Evolutionary conservation across 148 eudicot species (phyloP), one percentile per base, ranked within the genome.

Genomic region (Silene conica): DNA sequence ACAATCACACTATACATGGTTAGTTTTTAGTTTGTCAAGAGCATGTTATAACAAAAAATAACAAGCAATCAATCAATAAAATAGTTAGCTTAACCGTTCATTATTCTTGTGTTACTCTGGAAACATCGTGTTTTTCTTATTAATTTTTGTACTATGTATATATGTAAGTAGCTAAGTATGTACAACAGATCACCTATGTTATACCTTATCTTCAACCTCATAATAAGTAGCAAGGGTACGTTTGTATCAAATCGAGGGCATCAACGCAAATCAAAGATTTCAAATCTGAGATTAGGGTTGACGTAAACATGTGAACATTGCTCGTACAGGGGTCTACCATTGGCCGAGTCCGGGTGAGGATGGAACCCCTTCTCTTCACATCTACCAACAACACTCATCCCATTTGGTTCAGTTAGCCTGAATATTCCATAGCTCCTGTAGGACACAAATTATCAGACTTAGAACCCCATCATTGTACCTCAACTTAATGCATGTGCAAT

Each of bases 311-410:
- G 86, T 70, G 89, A 84, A 82, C 93, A 91, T 54, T 87, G 80
- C 80, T 83, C 89, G n/a, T 87, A 91, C 57, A 89, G 61, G 71
- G 90, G 82, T 73, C 76, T 83, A 69, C 89, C 92, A 55, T 89
- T 85, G 15, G 41, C 69, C 7, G 86, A 77, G 77, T 89, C 90
- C 23, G n/a, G 48, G 72, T 91, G 92, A 54, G 74, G 79, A 74
- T 91, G 97, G 73, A 86, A 86, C 43, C 90, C 97, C 28, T 46
- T 73, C 82, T 89, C 87, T 65, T 74, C 73, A 77, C 97, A 91
- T 54, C 86, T 84, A 81, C 74, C 79, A 8, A 91, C 76, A 25
- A 87, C 67, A 22, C 63, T 79, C 88, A 87, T 85, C 19, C 96
- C 96, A 62, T 67, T 71, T 0, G 90, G 87, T 6, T 87, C 91